phyloP scores from a whole-genome alignment of 202 grass and related monocot species.

The Digitaria exilis region DNA sequence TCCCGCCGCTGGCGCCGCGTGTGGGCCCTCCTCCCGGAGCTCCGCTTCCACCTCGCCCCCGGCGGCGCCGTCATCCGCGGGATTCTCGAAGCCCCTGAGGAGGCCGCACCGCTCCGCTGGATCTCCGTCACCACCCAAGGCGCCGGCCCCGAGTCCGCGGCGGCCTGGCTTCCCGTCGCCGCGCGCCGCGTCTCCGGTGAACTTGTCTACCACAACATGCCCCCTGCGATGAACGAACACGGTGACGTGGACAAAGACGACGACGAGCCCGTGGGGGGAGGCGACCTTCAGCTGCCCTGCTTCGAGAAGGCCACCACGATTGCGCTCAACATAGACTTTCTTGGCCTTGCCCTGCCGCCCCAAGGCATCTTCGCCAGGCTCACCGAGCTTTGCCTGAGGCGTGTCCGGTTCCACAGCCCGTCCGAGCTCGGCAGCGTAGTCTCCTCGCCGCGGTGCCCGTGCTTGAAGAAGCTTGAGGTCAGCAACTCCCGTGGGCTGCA shows the following conservation, averaged over 20 bases:
- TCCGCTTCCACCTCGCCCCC: neutral
- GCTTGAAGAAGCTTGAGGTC: neutral
- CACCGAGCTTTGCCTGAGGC: neutral
- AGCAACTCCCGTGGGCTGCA: neutral
- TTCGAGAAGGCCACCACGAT: slow-evolving; percentile 6
- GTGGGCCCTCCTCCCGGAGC: neutral
- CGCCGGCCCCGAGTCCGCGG: neutral
- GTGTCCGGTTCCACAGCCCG: neutral
- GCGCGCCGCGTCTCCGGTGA: neutral
- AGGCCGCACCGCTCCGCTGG: neutral
- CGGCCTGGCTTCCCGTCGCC: slow-evolving; percentile 31
- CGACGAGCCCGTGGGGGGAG: neutral
- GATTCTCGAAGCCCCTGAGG: neutral
- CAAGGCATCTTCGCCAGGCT: slow-evolving; percentile 17
- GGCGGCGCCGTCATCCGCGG: neutral
- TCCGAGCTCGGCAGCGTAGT: neutral
- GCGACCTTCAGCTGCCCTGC: slow-evolving; percentile 33
- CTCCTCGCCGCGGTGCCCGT: slow-evolving; percentile 19
- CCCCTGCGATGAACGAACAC: no score
- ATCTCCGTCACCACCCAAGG: neutral
- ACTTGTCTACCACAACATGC: neutral
- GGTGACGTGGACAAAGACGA: no score
- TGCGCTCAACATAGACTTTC: neutral
- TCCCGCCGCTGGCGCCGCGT: slow-evolving; percentile 22
- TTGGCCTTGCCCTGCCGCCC: neutral